phyloP scores from a whole-genome alignment of 2,329 filamentous ascomycete species.

The Claviceps sp. region DNA sequence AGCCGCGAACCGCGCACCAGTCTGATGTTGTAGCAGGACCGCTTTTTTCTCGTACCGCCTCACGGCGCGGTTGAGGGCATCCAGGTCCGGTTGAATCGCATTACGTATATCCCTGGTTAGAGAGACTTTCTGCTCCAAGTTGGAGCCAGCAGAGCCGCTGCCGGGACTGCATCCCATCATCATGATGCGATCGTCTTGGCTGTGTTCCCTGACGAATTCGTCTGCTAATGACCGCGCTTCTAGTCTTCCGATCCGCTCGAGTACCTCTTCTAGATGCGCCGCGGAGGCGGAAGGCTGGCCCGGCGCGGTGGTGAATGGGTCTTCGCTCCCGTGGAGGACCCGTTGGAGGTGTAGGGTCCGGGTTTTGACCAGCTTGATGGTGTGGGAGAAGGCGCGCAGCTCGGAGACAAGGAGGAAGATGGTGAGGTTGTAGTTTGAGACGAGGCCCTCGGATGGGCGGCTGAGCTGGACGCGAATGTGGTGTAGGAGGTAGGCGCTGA shows the following conservation, averaged over 20 bases:
- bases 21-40: conserved; percentile 59
- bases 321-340: conserved; percentile 38
- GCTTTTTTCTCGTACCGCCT: conserved; percentile 85
- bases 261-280: conserved; percentile 41
- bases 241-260: conserved; percentile 53
- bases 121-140: conserved; percentile 25
- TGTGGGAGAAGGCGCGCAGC: conserved; percentile 66
- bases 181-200: conserved; percentile 11
- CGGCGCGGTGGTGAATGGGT: conserved; percentile 25
- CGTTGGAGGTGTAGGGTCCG: conserved; percentile 73
- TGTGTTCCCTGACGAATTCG: conserved; percentile 14
- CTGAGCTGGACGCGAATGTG: conserved; percentile 68
- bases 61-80: conserved; percentile 77
- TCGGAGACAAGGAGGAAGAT: conserved; percentile 84
- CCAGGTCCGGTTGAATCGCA: conserved; percentile 65
- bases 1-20: conserved; percentile 58
- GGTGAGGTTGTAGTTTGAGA: conserved; percentile 85
- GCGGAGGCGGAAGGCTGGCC: conserved; percentile 13
- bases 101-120: conserved; percentile 47
- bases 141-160: conserved; percentile 15
- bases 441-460: conserved; percentile 68
- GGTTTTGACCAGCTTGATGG: conserved; percentile 66
- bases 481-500: conserved; percentile 77
- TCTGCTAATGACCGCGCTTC: conserved; percentile 36
- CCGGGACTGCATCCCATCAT: conserved; percentile 7